Conservation (phyloP, 2,329 filamentous ascomycete genomes). For the Diaporthe sp. region DNA sequence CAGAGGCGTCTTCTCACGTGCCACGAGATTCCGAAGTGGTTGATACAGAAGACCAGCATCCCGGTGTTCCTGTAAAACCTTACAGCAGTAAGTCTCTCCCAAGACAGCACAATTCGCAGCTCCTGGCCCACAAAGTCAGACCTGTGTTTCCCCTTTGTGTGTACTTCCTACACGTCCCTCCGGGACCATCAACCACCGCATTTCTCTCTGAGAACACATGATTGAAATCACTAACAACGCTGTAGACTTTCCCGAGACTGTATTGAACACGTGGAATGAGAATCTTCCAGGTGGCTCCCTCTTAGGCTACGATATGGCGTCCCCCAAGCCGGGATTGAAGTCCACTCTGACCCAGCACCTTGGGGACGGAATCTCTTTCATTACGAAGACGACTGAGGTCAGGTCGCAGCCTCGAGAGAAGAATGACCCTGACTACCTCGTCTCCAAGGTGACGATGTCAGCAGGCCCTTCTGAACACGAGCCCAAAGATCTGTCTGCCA, state of each 20-base stretch:
- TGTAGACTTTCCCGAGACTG: constrained; percentile 54
- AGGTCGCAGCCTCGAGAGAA: constrained; percentile 53
- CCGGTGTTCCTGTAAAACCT: background rate
- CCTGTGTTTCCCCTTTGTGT: background rate
- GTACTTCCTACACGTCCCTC: background rate
- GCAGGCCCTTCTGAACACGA: constrained; percentile 42
- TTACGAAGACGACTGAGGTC: constrained; percentile 58
- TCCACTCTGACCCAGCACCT: constrained; percentile 55
- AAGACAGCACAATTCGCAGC: background rate
- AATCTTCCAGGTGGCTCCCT: constrained; percentile 42
- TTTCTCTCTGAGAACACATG: background rate
- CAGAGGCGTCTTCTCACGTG: background rate
- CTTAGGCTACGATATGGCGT: constrained; percentile 40
- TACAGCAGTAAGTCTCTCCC: constrained; percentile 28
- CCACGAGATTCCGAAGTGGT: background rate
- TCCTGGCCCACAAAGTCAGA: too few species aligned
- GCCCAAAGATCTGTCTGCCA: constrained; percentile 16
- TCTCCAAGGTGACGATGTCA: constrained; percentile 56
- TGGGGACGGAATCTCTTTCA: constrained; percentile 56
- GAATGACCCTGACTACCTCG: constrained; percentile 51
- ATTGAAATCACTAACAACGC: constrained; percentile 11
- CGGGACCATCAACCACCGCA: background rate
- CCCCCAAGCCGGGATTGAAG: constrained; percentile 41
- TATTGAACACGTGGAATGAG: constrained; percentile 61
- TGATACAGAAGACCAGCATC: background rate